phyloP scores from a whole-genome alignment of 371 early-diverging fungal genomes.

The Rhizopus sp. region DNA sequence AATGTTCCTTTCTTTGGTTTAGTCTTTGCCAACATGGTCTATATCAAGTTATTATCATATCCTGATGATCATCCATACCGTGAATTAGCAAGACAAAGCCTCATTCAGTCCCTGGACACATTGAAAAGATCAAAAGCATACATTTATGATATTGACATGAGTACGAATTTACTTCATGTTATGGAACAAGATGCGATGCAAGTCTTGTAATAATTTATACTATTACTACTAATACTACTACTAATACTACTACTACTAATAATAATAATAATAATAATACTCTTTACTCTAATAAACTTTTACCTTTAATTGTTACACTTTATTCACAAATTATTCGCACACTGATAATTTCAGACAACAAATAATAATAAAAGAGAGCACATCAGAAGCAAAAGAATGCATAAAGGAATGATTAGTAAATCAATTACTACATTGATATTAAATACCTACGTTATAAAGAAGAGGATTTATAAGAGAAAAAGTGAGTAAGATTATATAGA shows the following conservation, averaged over 20 bases:
- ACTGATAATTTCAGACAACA: no score
- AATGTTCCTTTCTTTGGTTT: conserved; percentile 38
- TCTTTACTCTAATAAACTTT: no score
- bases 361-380: no score
- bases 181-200: conserved; percentile 31
- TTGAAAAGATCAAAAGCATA: conserved; percentile 34
- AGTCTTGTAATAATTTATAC: conserved; percentile 1
- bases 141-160: conserved; percentile 43
- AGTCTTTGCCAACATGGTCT: conserved; percentile 44
- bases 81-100: conserved; percentile 26
- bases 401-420: no score
- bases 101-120: conserved; percentile 36
- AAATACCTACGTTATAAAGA: no score
- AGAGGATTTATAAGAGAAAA: no score
- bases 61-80: conserved; percentile 20
- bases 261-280: not conserved
- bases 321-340: no score
- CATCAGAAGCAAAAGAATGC: no score
- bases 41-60: conserved; percentile 33
- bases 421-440: no score
- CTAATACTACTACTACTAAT: not conserved
- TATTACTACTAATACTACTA: no score
- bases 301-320: no score
- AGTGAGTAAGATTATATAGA: no score
- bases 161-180: conserved; percentile 25